Evolutionary conservation across 495 filamentous ascomycete genomes (phyloP), one percentile per base, ranked within the genome.

Genomic region (Aspergillus affinis): DNA sequence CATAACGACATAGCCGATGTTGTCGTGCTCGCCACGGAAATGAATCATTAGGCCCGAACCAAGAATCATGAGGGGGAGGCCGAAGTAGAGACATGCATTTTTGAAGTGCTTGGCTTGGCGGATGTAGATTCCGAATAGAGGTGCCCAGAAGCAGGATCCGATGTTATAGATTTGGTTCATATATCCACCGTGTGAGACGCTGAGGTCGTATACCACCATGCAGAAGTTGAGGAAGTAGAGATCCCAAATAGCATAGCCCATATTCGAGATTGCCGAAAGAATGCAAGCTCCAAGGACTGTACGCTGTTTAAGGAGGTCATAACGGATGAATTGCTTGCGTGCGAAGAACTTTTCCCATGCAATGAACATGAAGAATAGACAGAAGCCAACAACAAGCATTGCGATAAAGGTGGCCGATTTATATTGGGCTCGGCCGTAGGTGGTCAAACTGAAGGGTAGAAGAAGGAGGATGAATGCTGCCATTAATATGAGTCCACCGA

Each of bases 1-100:
- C 85, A 91, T 89, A 71, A 91, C 75, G 23, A 92, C 73, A 67
- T 86, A 90, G 21, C 86, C 88, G 50, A 91, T 77, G 50, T 78
- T 64, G n/a, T 73, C 76, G 3, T 80, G 76, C 56, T 83, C 74
- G 47, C 88, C 85, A 32, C 89, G 85, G 81, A 90, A 91, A 61
- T 76, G 81, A 62, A 79, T 89, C 82, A 90, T 82, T 54, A 89
- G 79, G 15, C 88, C 82, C 0, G 85, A 81, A 3, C 87, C 81
- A 21, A 89, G 81, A 29, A 88, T 76, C 68, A 81, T 76, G 20
- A 91, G 69, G 0, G 88, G 86, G 0, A 90, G 60, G 57, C 76
- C 87, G 71, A 88, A 84, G 75, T 76, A 86, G 50, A 86, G 72
- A 60, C 81, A 83, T 12, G 80, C 76, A 49, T 71, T 69, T 63